Percentiles rank a stretch among this genome's conserved stretches.
phyloP scores from a whole-genome alignment of 306 rosid species.

The Pyrus betulifolia region DNA sequence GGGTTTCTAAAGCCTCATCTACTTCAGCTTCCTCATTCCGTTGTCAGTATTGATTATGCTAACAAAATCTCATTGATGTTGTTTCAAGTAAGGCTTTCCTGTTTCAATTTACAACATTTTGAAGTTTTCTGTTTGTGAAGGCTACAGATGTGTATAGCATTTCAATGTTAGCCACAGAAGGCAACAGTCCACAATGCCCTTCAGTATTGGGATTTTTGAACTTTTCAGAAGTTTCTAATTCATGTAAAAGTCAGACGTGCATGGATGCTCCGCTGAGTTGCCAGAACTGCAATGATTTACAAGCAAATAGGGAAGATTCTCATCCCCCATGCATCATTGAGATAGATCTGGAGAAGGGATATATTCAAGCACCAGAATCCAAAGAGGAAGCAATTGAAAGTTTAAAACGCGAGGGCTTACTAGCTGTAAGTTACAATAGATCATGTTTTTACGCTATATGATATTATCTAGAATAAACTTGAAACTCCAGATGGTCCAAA shows the following conservation, averaged over 20 bases:
- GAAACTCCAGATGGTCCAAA: background rate
- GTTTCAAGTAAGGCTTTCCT: background rate
- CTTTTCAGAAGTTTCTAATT: constrained; percentile 55
- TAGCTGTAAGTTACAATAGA: constrained; percentile 44
- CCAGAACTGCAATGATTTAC: constrained; percentile 51
- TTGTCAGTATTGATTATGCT: background rate
- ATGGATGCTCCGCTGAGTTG: constrained; percentile 43
- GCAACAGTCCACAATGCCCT: constrained; percentile 35
- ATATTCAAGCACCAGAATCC: constrained; percentile 40
- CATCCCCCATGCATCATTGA: constrained; percentile 60
- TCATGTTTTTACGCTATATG: constrained; percentile 10
- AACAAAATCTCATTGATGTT: background rate
- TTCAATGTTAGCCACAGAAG: constrained; percentile 49
- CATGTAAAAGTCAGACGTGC: constrained; percentile 38
- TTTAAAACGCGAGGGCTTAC: constrained; percentile 45
- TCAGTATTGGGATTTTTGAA: constrained; percentile 52
- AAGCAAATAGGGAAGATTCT: constrained; percentile 36
- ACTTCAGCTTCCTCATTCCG: background rate
- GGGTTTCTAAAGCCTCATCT: background rate
- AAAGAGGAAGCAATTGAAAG: constrained; percentile 53
- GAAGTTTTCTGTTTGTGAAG: constrained; percentile 31
- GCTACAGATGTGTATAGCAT: constrained; percentile 55
- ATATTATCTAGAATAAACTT: background rate
- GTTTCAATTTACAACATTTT: background rate
- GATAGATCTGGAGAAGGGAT: constrained; percentile 47